Base-by-base conservation (phyloP, 2,329 filamentous ascomycete species). In the Penicillium sp. region DNA sequence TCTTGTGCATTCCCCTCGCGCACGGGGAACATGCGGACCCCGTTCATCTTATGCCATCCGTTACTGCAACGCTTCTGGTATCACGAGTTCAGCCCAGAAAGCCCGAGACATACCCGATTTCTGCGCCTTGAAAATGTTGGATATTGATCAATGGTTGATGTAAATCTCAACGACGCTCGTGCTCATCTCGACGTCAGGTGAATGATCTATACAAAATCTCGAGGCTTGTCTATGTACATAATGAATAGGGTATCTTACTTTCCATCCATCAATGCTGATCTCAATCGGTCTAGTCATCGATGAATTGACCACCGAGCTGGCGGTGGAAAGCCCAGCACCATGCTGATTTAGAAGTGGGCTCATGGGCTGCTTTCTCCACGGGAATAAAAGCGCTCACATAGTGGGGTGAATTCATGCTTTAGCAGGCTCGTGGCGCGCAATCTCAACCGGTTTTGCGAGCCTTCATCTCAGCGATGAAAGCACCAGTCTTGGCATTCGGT, bases 381-480 rank as follows among this genome's bases (percentile, higher is more conserved):
- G 3, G 35, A 20, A 36, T 36, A 3, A 18, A 11, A 36, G 33
- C 16, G 33, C 33, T 36, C 18, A 22, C 20, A 38, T 20, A n/a
- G n/a, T n/a, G n/a, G n/a, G 8, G 35, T 38, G 13, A 38, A 38
- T 20, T 13, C 10, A 38, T 38, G 9, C 18, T 38, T 35, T 38
- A 18, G 10, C 35, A 4, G 4, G 16, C 18, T 16, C 27, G 10
- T 28, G 11, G 14, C 3, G 24, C n/a, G 16, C 16, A 20, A 30
- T 20, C 41, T 68, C 65, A 69, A 44, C 60, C 56, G 11, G 62
- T 62, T 57, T 84, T 89, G 69, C 89, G 85, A 63, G 77, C 81
- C 77, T 96, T 97, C 69, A 91, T 92, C 62, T 94, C 88, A 57
- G 83, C 81, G 31, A 96, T 85, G 86, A 92, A 99, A n/a, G 70